These are phyloP conservation scores for Xylariaceae sp. DNA, from an alignment of 2,329 filamentous ascomycete species.

Conservation along the genomic window DNA sequence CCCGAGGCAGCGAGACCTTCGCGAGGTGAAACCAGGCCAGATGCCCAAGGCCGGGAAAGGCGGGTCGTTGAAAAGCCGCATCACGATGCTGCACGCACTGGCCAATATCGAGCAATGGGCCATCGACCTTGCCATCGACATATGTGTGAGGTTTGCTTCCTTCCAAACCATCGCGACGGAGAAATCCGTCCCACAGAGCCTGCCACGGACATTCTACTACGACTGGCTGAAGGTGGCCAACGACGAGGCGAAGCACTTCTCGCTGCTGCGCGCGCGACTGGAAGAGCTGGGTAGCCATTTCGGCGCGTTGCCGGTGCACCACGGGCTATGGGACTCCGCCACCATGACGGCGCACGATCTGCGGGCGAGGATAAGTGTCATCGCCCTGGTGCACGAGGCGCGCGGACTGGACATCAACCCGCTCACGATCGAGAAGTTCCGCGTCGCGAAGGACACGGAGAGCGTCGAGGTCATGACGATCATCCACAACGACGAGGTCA, in stretches of 20 bases:
- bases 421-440: slow-evolving; percentile 43
- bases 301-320: slow-evolving; percentile 40
- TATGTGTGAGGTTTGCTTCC: slow-evolving; percentile 40
- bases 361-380: slow-evolving; percentile 40
- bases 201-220: slow-evolving; percentile 41
- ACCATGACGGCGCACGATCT: slow-evolving; percentile 38
- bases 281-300: slow-evolving; percentile 41
- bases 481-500: slow-evolving; percentile 45
- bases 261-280: slow-evolving; percentile 38
- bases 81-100: slow-evolving; percentile 42
- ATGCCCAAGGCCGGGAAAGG: slow-evolving; percentile 38
- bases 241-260: slow-evolving; percentile 44
- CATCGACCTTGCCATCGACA: slow-evolving; percentile 43
- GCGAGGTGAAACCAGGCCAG: slow-evolving; percentile 33
- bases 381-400: slow-evolving; percentile 43
- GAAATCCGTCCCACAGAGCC: slow-evolving; percentile 22
- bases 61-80: slow-evolving; percentile 39
- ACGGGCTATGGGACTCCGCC: slow-evolving; percentile 41
- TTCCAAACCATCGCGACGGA: slow-evolving; percentile 32
- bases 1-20: slow-evolving; percentile 36
- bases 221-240: slow-evolving; percentile 44
- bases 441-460: slow-evolving; percentile 34
- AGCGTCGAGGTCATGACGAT: slow-evolving; percentile 38
- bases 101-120: slow-evolving; percentile 45
- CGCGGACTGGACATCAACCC: slow-evolving; percentile 42